Base-by-base conservation (phyloP, 1,284 basidiomycete genomes). In the Cutaneotrichosporon curvatum region DNA sequence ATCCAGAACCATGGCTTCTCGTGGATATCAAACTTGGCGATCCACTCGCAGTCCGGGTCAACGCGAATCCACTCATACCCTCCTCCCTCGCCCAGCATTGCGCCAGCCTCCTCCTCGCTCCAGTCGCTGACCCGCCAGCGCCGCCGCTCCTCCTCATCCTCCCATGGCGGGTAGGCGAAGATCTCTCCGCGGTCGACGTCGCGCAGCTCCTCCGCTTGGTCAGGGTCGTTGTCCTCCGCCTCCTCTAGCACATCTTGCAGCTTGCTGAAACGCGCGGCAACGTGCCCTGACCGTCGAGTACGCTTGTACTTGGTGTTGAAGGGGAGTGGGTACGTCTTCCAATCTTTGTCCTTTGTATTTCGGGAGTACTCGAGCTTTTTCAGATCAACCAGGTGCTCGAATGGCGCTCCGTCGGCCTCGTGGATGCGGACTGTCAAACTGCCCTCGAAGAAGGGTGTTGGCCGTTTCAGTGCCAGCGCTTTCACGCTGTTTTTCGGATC, bases 301-400 rank as follows among this genome's bases (percentile, higher is more conserved):
- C 95, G 88, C 72, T 97, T 98, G 74, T 97, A 97, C 71, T 97
- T 98, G n/a, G 94, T 97, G 69, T 98, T 98, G 78, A 97, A 98
- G 1, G 95, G 92, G 0, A 98, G 90, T 62, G 95, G 90, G 66
- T 89, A 96, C 12, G 86, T 83, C 68, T 95, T 96, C 25, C 25
- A 28, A 28, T 28, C 25, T 28, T 28, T 28, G 25, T 28, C 25
- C 12, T 28, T 28, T 12, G 25, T 7, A 12, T 28, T 28, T 7
- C 25, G 25, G 8, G 25, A 28, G 25, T 28, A 28, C 72, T 85
- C 86, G 1, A 81, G 73, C 18, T 80, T 81, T 34, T 87, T 83
- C 50, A 98, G 87, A 65, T 96, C 91, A 34, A 99, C 78, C 18
- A 98, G 88, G 65, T 99, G 95, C 70, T 99, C 95, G 65, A 98